These are phyloP conservation scores for Tremella fuciformis DNA, from an alignment of 768 basidiomycete genomes.

Conservation along the genomic window DNA sequence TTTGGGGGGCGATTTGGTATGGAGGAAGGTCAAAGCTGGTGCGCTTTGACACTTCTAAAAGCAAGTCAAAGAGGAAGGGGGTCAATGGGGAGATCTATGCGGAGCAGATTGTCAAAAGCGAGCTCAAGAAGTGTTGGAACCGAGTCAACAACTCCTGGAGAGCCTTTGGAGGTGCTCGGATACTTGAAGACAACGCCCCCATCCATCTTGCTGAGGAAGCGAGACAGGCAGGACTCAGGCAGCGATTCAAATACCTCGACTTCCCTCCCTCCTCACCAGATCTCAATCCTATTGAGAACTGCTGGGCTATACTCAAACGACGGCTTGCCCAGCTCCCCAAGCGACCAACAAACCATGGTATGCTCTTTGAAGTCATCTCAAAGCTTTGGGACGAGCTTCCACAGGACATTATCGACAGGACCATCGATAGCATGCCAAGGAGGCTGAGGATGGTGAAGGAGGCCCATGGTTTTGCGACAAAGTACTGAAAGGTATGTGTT, in stretches of 20 bases:
- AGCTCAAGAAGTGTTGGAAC: background rate
- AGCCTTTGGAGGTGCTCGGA: conserved; percentile 14
- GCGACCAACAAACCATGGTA: conserved; percentile 7
- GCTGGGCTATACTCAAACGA: conserved; percentile 15
- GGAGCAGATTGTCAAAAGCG: conserved; percentile 12
- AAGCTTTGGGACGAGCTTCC: conserved; percentile 15
- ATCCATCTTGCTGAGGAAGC: conserved; percentile 9
- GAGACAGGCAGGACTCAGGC: conserved; percentile 1
- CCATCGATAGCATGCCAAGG: conserved; percentile 17
- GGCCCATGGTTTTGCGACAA: conserved; percentile 9
- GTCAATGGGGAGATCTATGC: conserved; percentile 12
- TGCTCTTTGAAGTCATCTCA: conserved; percentile 8
- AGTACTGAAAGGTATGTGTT: conserved; percentile 1
- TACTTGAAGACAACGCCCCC: conserved; percentile 15
- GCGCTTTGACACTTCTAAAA: conserved; percentile 6
- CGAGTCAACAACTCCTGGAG: background rate
- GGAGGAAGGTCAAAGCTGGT: conserved; percentile 16
- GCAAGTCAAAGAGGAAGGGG: conserved; percentile 11
- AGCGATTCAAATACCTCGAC: conserved; percentile 11
- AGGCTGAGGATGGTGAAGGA: conserved; percentile 12
- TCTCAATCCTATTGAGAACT: conserved; percentile 24
- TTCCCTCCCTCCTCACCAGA: conserved; percentile 20
- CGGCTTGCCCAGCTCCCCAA: conserved; percentile 5
- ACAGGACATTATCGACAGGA: conserved; percentile 14
- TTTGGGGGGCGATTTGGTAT: conserved; percentile 19